A percentile compares a stretch with the other conserved stretches of the same genome.
phyloP scores from a whole-genome alignment of 176 grass and related monocot species.

The Oryza punctata region DNA sequence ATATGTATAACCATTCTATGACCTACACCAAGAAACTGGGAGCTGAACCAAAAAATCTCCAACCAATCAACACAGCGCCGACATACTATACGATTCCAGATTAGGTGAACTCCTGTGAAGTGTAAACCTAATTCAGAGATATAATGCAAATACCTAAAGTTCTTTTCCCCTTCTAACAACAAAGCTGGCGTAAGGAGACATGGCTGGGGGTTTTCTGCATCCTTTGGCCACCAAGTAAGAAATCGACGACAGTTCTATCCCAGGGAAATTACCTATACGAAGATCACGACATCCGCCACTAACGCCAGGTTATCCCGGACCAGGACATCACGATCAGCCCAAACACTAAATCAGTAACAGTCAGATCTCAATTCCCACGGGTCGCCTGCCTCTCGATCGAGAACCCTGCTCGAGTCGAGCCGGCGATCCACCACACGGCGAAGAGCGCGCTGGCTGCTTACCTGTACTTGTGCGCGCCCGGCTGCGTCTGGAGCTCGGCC shows the following conservation, averaged over 20 bases:
- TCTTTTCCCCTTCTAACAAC: background rate
- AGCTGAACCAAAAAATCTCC: background rate
- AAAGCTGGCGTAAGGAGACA: background rate
- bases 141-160: background rate
- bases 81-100: background rate
- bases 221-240: background rate
- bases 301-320: background rate
- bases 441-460: background rate
- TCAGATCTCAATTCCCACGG: conserved; percentile 19
- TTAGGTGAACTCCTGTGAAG: background rate
- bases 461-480: conserved; percentile 84
- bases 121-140: background rate
- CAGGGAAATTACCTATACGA: background rate
- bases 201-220: background rate
- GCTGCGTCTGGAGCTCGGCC: conserved; percentile 76
- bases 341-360: background rate
- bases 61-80: background rate
- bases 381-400: background rate
- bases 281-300: background rate
- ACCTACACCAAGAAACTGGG: background rate
- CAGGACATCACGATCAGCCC: background rate
- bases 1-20: background rate
- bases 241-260: background rate
- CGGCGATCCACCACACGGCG: background rate
- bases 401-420: background rate